phyloP scores from a whole-genome alignment of 306 rosid genomes.

The Adenanthera pavonina region DNA sequence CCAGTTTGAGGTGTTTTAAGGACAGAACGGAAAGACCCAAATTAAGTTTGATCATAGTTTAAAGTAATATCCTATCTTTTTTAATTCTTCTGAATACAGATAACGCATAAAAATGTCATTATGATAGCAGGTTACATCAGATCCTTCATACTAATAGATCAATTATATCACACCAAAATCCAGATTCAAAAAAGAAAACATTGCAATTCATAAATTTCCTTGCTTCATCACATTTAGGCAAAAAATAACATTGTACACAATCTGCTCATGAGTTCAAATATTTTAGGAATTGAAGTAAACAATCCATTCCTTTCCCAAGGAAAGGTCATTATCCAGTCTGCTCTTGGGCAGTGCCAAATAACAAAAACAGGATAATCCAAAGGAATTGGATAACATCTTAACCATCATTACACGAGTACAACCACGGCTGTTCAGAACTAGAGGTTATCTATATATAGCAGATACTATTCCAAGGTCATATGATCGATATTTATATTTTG shows the following conservation, averaged over 20 bases:
- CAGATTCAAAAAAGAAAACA: neutral
- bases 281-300: neutral
- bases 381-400: slow-evolving; percentile 8
- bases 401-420: no score
- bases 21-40: slow-evolving; percentile 15
- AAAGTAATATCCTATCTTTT: slow-evolving; percentile 7
- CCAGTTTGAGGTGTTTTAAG: neutral
- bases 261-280: neutral
- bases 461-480: neutral
- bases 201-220: neutral
- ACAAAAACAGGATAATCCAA: neutral
- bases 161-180: neutral
- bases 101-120: slow-evolving; percentile 17
- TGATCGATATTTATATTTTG: neutral
- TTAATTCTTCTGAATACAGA: neutral
- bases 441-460: neutral
- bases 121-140: neutral
- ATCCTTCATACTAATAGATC: slow-evolving; percentile 1
- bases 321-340: neutral
- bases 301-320: neutral
- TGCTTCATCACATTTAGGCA: neutral
- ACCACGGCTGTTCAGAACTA: no score
- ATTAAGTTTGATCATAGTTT: slow-evolving; percentile 8
- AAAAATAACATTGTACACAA: neutral
- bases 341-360: neutral